Evolutionary conservation across 2,329 filamentous ascomycete species (phyloP).

Genomic region (Aspergillus sp.): DNA sequence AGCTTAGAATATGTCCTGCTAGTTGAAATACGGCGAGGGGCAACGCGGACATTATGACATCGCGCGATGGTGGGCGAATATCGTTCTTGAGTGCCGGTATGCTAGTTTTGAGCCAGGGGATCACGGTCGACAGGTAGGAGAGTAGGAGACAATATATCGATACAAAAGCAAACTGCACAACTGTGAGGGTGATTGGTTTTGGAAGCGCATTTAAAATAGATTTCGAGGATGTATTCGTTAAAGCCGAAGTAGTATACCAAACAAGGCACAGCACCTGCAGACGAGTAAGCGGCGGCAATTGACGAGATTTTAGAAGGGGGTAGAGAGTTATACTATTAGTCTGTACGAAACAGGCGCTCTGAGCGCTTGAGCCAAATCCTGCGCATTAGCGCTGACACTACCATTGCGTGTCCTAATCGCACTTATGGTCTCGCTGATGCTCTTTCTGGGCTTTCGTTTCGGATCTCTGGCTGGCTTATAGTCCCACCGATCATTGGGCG

Average conservation of each 20-base stretch:
- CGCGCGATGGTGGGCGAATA: conserved; percentile 74
- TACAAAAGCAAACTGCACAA: conserved; percentile 92
- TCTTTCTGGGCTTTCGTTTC: conserved; percentile 74
- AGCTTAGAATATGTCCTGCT: conserved; percentile 87
- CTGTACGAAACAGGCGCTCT: conserved; percentile 85
- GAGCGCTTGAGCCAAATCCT: conserved; percentile 87
- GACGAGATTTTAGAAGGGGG: not conserved
- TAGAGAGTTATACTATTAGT: conserved; percentile 67
- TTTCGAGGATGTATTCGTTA: conserved; percentile 98
- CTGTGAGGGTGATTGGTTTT: conserved; percentile 85
- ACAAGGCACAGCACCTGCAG: conserved; percentile 76
- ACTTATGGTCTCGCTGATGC: conserved; percentile 81
- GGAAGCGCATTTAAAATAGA: conserved; percentile 89
- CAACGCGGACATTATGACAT: conserved; percentile 83
- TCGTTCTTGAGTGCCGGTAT: conserved; percentile 81
- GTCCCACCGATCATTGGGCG: conserved; percentile 58
- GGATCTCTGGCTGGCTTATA: conserved; percentile 34
- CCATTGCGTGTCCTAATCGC: conserved; percentile 77
- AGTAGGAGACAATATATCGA: conserved; percentile 81
- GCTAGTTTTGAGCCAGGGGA: conserved; percentile 67
- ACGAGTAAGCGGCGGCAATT: conserved; percentile 20
- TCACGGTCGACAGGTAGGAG: conserved; percentile 70
- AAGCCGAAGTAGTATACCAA: conserved; percentile 93
- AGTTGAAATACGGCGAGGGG: conserved; percentile 92
- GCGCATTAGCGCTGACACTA: conserved; percentile 88